phyloP scores from a whole-genome alignment of 73 alveolate genomes.

The Loxodes magnus region DNA sequence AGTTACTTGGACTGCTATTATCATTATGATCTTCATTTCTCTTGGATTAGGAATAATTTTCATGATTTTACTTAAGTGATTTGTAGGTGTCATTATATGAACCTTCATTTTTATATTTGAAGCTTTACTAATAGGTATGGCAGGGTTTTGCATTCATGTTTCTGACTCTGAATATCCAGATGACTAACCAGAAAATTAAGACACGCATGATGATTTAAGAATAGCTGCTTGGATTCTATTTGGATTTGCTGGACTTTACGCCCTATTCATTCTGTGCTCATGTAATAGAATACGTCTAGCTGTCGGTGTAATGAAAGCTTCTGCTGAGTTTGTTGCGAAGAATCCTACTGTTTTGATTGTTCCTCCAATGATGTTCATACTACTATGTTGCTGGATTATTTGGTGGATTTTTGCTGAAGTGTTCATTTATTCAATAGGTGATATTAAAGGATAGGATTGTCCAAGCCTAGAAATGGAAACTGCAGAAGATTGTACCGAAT shows the following conservation, averaged over 20 bases:
- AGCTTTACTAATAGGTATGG: no score
- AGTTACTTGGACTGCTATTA: slow-evolving; percentile 7
- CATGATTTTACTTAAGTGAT: not conserved
- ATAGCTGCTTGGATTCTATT: slow-evolving; percentile 11
- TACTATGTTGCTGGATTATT: slow-evolving; percentile 48
- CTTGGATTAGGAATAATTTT: not conserved
- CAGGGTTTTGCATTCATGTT: no score
- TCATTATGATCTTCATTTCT: slow-evolving; percentile 1
- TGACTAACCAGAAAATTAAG: no score
- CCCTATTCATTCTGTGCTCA: slow-evolving; percentile 56
- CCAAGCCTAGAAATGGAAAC: no score
- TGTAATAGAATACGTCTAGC: slow-evolving; percentile 88
- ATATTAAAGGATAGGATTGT: slow-evolving; percentile 58
- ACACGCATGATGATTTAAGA: slow-evolving; percentile 15
- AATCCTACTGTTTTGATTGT: slow-evolving; percentile 57
- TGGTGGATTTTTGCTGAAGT: slow-evolving; percentile 79
- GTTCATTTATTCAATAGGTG: slow-evolving; percentile 77
- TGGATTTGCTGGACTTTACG: slow-evolving; percentile 45
- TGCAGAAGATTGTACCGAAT: no score
- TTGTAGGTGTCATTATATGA: slow-evolving; percentile 3
- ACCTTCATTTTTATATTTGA: no score
- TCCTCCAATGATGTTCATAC: slow-evolving; percentile 72
- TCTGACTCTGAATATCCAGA: no score
- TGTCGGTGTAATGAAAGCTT: slow-evolving; percentile 77
- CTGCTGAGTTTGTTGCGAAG: slow-evolving; percentile 72